Base-by-base conservation (phyloP, 2,329 filamentous ascomycete species). In the Geosmithia morbida region DNA sequence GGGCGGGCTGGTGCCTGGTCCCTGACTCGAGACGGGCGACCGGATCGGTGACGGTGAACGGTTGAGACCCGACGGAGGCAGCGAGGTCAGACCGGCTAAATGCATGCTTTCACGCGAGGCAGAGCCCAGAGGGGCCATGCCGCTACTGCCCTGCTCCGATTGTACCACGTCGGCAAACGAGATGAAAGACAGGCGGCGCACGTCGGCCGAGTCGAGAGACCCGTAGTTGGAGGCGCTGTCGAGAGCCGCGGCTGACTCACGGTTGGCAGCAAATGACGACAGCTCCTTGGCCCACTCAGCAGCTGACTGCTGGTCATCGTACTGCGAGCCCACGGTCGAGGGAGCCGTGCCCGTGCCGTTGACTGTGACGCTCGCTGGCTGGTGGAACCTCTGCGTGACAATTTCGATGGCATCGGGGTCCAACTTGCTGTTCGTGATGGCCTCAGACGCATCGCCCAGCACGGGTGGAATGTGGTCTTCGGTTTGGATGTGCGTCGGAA, bases 141-240 rank as follows among this genome's bases (percentile, higher is more conserved):
- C 75, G 29, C 77, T 78, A 26, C 22, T 30, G 6, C 29, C 33
- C 56, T 90, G 85, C 61, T 92, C 86, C 33, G 83, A 77, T 60
- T 94, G 87, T 41, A 97, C 87, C 10, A 97, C 87, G 57, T 97
- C 90, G 51, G 90, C 89, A 64, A 97, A 97, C 7, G 88, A 95
- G 60, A 97, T 94, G 67, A 97, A 97, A 61, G 85, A 92, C 51
- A 97, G 67, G 19, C 90, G 80, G 43, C 87, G 81, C 17, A 94
- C 77, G 57, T 95, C 89, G 44, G 78, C 74, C 8, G 63, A 65
- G 22, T 95, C 88, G 51, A 90, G 69, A 43, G 82, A 79, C 30
- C 83, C 86, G 61, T 90, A 90, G 59, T 80, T 87, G 49, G 83
- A 85, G 2, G 78, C 79, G 22, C 72, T 71, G 53, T 90, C 85